These are phyloP conservation scores for Russula emetica DNA, from an alignment of 768 basidiomycete genomes.

Conservation along the genomic window DNA sequence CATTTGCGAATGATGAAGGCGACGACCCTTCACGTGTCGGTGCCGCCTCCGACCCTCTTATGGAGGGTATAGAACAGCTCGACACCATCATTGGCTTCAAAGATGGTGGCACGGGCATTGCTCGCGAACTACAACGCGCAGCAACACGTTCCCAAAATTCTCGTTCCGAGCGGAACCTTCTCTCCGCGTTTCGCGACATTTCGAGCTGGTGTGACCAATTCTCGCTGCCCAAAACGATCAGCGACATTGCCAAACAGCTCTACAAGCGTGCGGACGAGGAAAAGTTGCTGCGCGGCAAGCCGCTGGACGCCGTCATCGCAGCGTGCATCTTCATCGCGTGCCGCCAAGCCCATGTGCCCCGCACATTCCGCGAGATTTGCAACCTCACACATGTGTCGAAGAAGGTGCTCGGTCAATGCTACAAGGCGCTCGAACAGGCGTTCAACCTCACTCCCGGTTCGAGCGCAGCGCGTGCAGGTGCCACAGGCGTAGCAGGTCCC, in stretches of 20 bases:
- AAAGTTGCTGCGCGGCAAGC: slow-evolving; percentile 86
- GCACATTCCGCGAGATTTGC: slow-evolving; percentile 95
- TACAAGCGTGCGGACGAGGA: slow-evolving; percentile 98
- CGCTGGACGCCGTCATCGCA: slow-evolving; percentile 88
- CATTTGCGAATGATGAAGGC: slow-evolving; percentile 98
- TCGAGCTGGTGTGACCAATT: slow-evolving; percentile 94
- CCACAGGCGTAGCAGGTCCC: slow-evolving; percentile 53
- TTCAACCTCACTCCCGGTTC: slow-evolving; percentile 86
- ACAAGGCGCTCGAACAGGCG: slow-evolving; percentile 81
- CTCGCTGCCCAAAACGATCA: slow-evolving; percentile 87
- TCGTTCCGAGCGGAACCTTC: slow-evolving; percentile 79
- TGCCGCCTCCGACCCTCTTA: slow-evolving; percentile 85
- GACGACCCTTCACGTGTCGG: slow-evolving; percentile 99
- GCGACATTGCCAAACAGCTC: slow-evolving; percentile 93
- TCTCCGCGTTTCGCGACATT: slow-evolving; percentile 87
- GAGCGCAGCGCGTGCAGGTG: slow-evolving; percentile 41
- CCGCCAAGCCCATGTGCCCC: slow-evolving; percentile 89
- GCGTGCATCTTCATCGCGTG: slow-evolving; percentile 99
- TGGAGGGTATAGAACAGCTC: slow-evolving; percentile 93
- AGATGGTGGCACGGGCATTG: slow-evolving; percentile 90
- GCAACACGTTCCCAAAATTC: slow-evolving; percentile 75
- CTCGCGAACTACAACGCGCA: slow-evolving; percentile 89
- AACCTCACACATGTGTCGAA: slow-evolving; percentile 91
- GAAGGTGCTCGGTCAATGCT: slow-evolving; percentile 91
- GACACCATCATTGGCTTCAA: slow-evolving; percentile 94